These are phyloP conservation scores for Sporothrix pseudoabietina DNA, from an alignment of 2,329 filamentous ascomycete species.

Conservation along the genomic window DNA sequence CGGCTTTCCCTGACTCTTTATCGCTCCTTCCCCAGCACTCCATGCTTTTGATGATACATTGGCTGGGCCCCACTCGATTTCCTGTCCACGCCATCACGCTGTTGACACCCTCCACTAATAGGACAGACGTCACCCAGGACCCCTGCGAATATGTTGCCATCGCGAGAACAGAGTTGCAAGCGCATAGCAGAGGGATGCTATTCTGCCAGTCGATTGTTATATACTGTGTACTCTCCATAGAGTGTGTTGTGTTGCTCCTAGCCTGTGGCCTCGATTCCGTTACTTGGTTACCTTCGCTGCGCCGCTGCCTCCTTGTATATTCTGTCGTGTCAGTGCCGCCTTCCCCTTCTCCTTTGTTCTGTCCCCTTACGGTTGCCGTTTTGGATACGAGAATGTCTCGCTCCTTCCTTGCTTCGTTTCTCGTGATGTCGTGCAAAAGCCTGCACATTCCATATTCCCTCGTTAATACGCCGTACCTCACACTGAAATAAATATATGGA, in stretches of 20 bases:
- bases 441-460: background rate
- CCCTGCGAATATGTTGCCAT: conserved; percentile 8
- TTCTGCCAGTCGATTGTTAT: background rate
- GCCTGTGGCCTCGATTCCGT: background rate
- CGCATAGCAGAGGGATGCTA: conserved; percentile 2
- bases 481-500: background rate
- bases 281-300: background rate
- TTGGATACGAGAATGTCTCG: conserved; percentile 15
- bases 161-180: conserved; percentile 2
- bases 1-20: background rate
- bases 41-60: background rate
- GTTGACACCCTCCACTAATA: conserved; percentile 1
- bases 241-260: background rate
- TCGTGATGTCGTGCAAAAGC: conserved; percentile 16
- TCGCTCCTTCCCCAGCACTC: conserved; percentile 9
- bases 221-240: too few relatives aligned
- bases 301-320: background rate
- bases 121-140: background rate
- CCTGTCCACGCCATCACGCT: background rate
- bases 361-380: background rate
- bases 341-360: background rate
- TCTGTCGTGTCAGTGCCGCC: background rate
- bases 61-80: background rate
- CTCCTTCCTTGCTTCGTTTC: background rate
- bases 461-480: background rate